Base-by-base conservation (phyloP, 345 rosid genomes). In the Hypericum androsaemum region DNA sequence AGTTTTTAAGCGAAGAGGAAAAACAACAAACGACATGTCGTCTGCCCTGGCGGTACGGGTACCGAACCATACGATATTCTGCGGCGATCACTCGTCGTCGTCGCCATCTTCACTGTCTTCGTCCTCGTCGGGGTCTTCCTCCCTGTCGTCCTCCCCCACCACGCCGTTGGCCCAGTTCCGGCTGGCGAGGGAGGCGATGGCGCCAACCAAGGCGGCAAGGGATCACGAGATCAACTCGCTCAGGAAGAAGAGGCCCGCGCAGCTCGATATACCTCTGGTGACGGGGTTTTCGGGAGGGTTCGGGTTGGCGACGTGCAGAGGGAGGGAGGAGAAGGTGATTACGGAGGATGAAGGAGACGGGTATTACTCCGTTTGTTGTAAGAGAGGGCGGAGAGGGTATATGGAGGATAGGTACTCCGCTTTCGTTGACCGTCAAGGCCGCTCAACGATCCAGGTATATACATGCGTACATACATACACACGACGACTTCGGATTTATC, bases 341-440 rank as follows among this genome's bases (percentile, higher is more conserved):
- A 66, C 47, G 46, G 57, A 70, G 38, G 76, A 64, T 47, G 72
- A 53, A 0, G 71, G 63, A 12, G 76, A 64, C 11, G 72, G 72
- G 12, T 63, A 66, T 7, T 72, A 78, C 52, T 71, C 74, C 1
- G 73, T 72, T 63, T 72, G 60, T 53, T 72, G 78, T 58, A 78
- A 72, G 52, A 61, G 62, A 63, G 83, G 83, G 15, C 70, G 39
- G 57, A 72, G 77, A 55, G 60, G 74, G 5, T 40, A 42, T n/a
- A 56, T 72, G 74, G 74, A 78, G 70, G 83, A 78, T 72, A 71
- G 78, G 1, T 64, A 58, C 66, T 64, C 76, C 5, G 74, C 71
- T 48, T 47, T 54, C 17, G 64, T 59, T 44, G 61, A 45, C 16
- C 32, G 35, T 56, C 13, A 58, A 72, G 6, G 69, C 72, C 28